Evolutionary conservation across 306 rosid genomes (phyloP), one percentile per base, ranked within the genome.

Genomic region (Vachellia pachyceras): DNA sequence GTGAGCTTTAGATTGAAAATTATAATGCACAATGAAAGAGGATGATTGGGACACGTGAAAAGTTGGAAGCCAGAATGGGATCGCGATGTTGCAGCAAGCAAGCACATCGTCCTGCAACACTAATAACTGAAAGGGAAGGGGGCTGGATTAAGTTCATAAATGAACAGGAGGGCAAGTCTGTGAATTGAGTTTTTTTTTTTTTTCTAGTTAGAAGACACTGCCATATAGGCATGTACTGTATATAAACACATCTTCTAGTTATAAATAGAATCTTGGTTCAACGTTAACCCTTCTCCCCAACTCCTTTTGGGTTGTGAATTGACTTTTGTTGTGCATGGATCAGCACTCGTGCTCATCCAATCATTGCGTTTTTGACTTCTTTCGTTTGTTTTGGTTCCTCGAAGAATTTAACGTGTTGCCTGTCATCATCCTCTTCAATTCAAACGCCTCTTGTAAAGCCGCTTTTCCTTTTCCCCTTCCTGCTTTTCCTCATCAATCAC

Each of bases 41-140:
- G 35, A 69, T 83, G 33, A 76, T 84, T 82, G 77, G 89, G 83
- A 81, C 91, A 82, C 91, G 89, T 91, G 91, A 86, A 85, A 72
- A 80, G 81, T 75, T 79, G 79, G 72, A 80, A 78, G 61, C 44
- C 68, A 73, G 78, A 78, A 78, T 23, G 36, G 37, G 17, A 58
- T 29, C 33, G 33, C 33, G 33, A 29, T 58, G 25, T 22, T 57
- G 35, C 64, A 22, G 64, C 58, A 17, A 15, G 20, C 23, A 44
- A 54, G 61, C 61, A 17, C 22, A 10, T 23, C 4, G 36, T 22
- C 66, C 36, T 17, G 9, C 81, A 79, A 80, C 88, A 77, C 86
- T 29, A 2, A 80, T n/a, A 84, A 80, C 75, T 75, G 54, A 85
- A 67, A 66, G 67, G 75, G 87, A 23, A 18, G 85, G 79, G 52